These are phyloP conservation scores for Penicillium vulpinum DNA, from an alignment of 2,329 filamentous ascomycete genomes.

Conservation along the genomic window DNA sequence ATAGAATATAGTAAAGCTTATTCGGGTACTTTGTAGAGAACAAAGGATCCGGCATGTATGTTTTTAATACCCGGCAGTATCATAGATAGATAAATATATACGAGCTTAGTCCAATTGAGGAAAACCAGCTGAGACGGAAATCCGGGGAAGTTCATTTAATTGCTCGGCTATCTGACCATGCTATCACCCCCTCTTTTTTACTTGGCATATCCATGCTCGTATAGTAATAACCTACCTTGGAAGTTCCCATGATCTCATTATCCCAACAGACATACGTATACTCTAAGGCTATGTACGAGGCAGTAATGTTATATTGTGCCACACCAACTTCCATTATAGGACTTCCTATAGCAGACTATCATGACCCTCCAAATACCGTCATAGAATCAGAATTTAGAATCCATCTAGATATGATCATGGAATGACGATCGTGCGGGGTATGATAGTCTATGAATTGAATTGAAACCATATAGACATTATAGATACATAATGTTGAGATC, in stretches of 20 bases:
- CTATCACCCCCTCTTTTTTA: slow-evolving; percentile 4
- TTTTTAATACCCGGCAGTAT: too few species aligned
- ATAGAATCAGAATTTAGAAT: slow-evolving; percentile 3
- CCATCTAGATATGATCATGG: slow-evolving; percentile 7
- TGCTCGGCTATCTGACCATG: slow-evolving; percentile 2
- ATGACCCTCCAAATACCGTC: background rate
- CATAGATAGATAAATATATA: too few species aligned
- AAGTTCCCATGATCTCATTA: too few species aligned
- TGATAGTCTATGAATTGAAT: slow-evolving; percentile 7
- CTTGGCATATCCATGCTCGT: background rate
- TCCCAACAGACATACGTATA: background rate
- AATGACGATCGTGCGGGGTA: slow-evolving; percentile 30
- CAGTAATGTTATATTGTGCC: too few species aligned
- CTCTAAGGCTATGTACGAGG: too few species aligned
- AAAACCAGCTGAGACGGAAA: slow-evolving; percentile 16
- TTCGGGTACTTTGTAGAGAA: background rate
- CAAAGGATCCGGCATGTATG: background rate
- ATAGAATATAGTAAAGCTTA: background rate
- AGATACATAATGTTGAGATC: too few species aligned
- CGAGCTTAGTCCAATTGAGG: background rate
- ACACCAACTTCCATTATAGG: background rate
- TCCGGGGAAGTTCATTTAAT: slow-evolving; percentile 21
- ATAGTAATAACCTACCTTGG: too few species aligned
- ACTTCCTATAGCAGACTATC: background rate
- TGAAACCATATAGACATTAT: too few species aligned